Conservation (phyloP, 2,329 filamentous ascomycete genomes). For the Hymenoscyphus fructigenus region DNA sequence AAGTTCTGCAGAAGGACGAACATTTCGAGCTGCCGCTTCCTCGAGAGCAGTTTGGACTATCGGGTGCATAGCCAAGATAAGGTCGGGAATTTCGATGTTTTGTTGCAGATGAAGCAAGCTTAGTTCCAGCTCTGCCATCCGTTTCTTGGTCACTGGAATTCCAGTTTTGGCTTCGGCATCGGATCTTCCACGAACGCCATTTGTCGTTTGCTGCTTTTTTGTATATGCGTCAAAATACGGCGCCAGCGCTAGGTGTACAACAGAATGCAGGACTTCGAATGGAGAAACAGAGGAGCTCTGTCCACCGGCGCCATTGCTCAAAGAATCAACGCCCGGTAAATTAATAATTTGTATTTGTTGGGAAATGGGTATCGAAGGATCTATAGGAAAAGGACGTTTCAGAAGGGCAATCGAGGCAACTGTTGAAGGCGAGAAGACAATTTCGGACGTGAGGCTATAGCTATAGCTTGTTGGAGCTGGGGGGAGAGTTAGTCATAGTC, state of each 20-base stretch:
- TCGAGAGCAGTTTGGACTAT: slow-evolving; percentile 84
- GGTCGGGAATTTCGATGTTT: slow-evolving; percentile 95
- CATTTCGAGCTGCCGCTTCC: slow-evolving; percentile 65
- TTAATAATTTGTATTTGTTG: slow-evolving; percentile 93
- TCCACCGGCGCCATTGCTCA: slow-evolving; percentile 60
- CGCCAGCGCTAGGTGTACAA: slow-evolving; percentile 86
- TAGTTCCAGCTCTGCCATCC: slow-evolving; percentile 89
- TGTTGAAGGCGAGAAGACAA: slow-evolving; percentile 77
- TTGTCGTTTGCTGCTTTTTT: slow-evolving; percentile 69
- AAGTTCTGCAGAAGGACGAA: slow-evolving; percentile 73
- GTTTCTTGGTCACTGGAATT: slow-evolving; percentile 96
- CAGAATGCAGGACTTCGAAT: slow-evolving; percentile 88
- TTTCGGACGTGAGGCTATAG: slow-evolving; percentile 79
- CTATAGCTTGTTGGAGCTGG: slow-evolving; percentile 57
- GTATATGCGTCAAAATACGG: slow-evolving; percentile 98
- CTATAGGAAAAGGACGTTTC: slow-evolving; percentile 86
- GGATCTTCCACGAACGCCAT: slow-evolving; percentile 67
- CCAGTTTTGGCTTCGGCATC: slow-evolving; percentile 92
- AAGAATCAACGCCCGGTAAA: slow-evolving; percentile 74
- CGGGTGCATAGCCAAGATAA: slow-evolving; percentile 83
- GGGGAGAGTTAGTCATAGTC: slow-evolving; percentile 35
- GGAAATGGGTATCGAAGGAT: slow-evolving; percentile 76
- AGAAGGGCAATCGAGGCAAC: slow-evolving; percentile 83
- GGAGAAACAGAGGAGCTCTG: slow-evolving; percentile 76
- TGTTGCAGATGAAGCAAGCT: slow-evolving; percentile 90